Evolutionary conservation across 2,329 filamentous ascomycete species (phyloP).

Genomic region (Leptoxyphium fumago): DNA sequence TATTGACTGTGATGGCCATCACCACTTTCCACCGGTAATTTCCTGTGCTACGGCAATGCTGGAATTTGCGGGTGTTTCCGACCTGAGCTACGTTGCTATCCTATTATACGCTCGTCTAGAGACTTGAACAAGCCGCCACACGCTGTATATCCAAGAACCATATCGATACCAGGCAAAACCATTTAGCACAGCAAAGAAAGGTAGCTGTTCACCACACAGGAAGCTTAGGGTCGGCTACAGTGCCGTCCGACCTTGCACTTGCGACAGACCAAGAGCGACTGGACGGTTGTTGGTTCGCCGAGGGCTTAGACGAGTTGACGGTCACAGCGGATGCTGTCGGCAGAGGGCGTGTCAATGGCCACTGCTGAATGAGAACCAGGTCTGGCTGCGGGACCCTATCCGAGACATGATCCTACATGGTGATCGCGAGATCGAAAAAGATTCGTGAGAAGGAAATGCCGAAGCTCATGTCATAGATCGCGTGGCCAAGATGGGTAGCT

Average conservation of each 20-base stretch:
- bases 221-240: slow-evolving; percentile 15
- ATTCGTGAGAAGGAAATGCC: neutral
- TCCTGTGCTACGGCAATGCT: slow-evolving; percentile 2
- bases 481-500: too few species aligned
- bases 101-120: slow-evolving; percentile 24
- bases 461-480: neutral
- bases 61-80: slow-evolving; percentile 8
- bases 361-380: slow-evolving; percentile 11
- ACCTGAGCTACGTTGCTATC: slow-evolving; percentile 24
- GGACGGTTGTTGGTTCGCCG: slow-evolving; percentile 23
- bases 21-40: too few species aligned
- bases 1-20: too few species aligned
- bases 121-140: slow-evolving; percentile 29
- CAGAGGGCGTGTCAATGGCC: slow-evolving; percentile 15
- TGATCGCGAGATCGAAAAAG: neutral
- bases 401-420: slow-evolving; percentile 7
- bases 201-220: neutral
- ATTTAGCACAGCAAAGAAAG: too few species aligned
- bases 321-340: slow-evolving; percentile 15
- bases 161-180: too few species aligned
- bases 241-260: slow-evolving; percentile 27
- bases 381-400: slow-evolving; percentile 16
- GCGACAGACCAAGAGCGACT: slow-evolving; percentile 28
- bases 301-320: slow-evolving; percentile 18
- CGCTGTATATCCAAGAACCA: neutral